These are phyloP conservation scores for Termitomyces sp. DNA, from an alignment of 768 basidiomycete species.

Conservation along the genomic window DNA sequence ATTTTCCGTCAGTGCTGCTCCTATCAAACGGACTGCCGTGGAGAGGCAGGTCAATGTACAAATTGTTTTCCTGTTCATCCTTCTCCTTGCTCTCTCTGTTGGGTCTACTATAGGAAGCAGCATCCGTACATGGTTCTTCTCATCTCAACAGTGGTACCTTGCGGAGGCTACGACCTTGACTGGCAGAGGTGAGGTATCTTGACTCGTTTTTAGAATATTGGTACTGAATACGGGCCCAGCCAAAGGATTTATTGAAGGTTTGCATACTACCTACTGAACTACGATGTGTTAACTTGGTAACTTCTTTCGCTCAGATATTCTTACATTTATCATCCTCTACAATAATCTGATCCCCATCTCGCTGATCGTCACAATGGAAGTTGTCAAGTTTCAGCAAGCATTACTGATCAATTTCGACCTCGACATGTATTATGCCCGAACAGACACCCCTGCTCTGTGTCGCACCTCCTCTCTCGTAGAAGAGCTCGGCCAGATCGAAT, in stretches of 20 bases:
- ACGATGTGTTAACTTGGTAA: conserved; percentile 15
- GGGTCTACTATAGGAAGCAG: conserved; percentile 92
- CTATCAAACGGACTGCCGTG: conserved; percentile 95
- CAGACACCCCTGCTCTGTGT: conserved; percentile 95
- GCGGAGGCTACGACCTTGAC: conserved; percentile 56
- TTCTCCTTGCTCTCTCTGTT: conserved; percentile 83
- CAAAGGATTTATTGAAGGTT: conserved; percentile 83
- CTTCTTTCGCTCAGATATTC: conserved; percentile 59
- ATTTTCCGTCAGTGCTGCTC: conserved; percentile 67
- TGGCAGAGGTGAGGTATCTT: conserved; percentile 53
- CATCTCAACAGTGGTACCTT: conserved; percentile 89
- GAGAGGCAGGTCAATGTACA: conserved; percentile 95
- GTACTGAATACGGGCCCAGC: conserved; percentile 37
- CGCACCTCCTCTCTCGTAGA: conserved; percentile 98
- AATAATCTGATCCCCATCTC: conserved; percentile 99
- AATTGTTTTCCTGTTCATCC: conserved; percentile 90
- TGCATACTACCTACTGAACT: conserved; percentile 7
- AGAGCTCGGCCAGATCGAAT: conserved; percentile 97
- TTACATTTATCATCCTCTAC: conserved; percentile 98
- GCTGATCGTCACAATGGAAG: conserved; percentile 98
- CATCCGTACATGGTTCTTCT: conserved; percentile 89
- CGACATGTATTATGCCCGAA: conserved; percentile 96
- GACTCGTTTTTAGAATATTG: conserved; percentile 1
- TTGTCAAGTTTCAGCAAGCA: conserved; percentile 98
- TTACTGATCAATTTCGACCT: conserved; percentile 96